Percentiles rank a stretch among this genome's conserved stretches.
Evolutionary conservation across 2,329 filamentous ascomycete genomes (phyloP).

Genomic region (Endocalyx cinctus): DNA sequence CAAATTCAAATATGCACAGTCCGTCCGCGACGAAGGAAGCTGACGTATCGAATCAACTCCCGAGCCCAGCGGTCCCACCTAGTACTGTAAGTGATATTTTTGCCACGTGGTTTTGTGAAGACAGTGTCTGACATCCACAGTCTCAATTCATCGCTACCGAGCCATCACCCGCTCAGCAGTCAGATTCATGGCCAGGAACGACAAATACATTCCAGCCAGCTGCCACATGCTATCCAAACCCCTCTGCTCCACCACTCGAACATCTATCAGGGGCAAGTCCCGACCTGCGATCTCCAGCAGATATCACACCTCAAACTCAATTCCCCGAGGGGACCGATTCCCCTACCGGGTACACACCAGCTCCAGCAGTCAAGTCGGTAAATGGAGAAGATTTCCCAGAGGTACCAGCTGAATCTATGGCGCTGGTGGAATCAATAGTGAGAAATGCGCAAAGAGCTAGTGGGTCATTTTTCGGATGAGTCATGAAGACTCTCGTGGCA

Average conservation of each 20-base stretch:
- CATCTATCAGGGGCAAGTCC: no score
- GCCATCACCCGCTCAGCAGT: not conserved
- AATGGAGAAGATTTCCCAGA: slow-evolving; percentile 22
- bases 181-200: slow-evolving; percentile 9
- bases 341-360: no score
- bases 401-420: slow-evolving; percentile 28
- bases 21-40: slow-evolving; percentile 6
- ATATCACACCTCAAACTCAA: no score
- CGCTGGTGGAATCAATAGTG: slow-evolving; percentile 29
- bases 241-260: slow-evolving; percentile 4
- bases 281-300: no score
- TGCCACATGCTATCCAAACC: no score
- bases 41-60: slow-evolving; percentile 13
- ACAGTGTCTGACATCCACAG: slow-evolving; percentile 30
- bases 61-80: slow-evolving; percentile 18
- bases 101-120: slow-evolving; percentile 23
- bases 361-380: slow-evolving; percentile 1
- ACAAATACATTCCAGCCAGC: not conserved
- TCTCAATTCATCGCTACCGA: slow-evolving; percentile 15
- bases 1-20: slow-evolving; percentile 2
- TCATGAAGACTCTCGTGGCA: no score
- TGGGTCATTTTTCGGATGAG: slow-evolving; percentile 10
- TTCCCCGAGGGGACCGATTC: no score
- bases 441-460: slow-evolving; percentile 28
- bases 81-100: slow-evolving; percentile 30